phyloP scores from a whole-genome alignment of 1,139 yeast genomes.

The Eremothecium coryli region DNA sequence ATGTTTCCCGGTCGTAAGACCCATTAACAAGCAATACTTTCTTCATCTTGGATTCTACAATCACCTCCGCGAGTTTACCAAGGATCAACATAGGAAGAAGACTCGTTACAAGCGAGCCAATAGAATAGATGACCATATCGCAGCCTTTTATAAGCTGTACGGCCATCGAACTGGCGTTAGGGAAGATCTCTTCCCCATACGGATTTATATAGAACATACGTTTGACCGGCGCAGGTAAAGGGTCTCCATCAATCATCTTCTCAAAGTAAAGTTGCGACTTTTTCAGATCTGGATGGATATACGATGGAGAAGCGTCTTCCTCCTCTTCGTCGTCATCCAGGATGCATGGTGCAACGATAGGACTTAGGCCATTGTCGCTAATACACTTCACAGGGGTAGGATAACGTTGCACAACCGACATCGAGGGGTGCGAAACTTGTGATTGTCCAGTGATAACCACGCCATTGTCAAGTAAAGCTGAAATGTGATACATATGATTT shows the following conservation, averaged over 20 bases:
- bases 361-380: slow-evolving; percentile 5
- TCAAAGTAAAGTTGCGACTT: slow-evolving; percentile 67
- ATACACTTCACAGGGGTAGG: background rate
- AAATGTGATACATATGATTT: slow-evolving; percentile 76
- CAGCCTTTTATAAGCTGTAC: slow-evolving; percentile 42
- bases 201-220: slow-evolving; percentile 77
- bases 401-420: background rate
- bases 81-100: slow-evolving; percentile 67
- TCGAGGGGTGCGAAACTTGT: slow-evolving; percentile 76
- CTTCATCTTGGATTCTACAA: slow-evolving; percentile 30
- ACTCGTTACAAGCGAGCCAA: slow-evolving; percentile 85
- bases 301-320: slow-evolving; percentile 50
- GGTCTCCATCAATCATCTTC: slow-evolving; percentile 44
- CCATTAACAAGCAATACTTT: slow-evolving; percentile 63
- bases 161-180: slow-evolving; percentile 62
- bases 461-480: slow-evolving; percentile 66
- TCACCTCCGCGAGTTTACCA: slow-evolving; percentile 62
- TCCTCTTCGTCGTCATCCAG: slow-evolving; percentile 32
- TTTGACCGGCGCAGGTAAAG: slow-evolving; percentile 66
- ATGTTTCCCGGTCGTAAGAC: slow-evolving; percentile 65
- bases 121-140: slow-evolving; percentile 60
- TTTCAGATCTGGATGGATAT: slow-evolving; percentile 66
- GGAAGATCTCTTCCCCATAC: slow-evolving; percentile 80
- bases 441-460: slow-evolving; percentile 82
- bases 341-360: slow-evolving; percentile 2